A percentile compares a stretch with the other conserved stretches of the same genome.
Conservation (phyloP, 169 alveolate genomes). For the Cardiosporidium cionae region DNA sequence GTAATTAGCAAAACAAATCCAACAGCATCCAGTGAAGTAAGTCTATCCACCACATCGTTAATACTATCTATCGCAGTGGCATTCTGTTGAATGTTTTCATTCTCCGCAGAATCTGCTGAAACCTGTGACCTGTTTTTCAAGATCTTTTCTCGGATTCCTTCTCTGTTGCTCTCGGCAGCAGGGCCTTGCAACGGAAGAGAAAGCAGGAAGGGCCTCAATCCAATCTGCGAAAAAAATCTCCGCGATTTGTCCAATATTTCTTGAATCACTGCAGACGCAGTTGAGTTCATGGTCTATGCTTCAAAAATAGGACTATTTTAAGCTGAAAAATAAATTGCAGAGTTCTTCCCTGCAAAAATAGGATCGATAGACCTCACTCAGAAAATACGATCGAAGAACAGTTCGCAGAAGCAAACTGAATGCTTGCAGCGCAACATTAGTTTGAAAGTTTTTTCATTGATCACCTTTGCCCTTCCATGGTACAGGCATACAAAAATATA, state of each 20-base stretch:
- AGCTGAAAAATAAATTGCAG: too few relatives aligned
- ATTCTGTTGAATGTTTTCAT: neutral
- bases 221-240: neutral
- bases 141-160: neutral
- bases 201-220: neutral
- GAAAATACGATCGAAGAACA: too few relatives aligned
- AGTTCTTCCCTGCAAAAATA: too few relatives aligned
- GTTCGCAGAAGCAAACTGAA: too few relatives aligned
- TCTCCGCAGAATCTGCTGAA: neutral
- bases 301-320: too few relatives aligned
- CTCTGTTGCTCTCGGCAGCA: neutral
- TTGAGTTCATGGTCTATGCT: constrained; percentile 57
- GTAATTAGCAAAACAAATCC: neutral
- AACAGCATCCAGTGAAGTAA: neutral
- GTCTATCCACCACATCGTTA: neutral
- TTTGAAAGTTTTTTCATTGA: too few relatives aligned
- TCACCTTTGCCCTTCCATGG: too few relatives aligned
- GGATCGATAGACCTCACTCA: too few relatives aligned
- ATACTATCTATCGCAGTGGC: neutral
- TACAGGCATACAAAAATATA: too few relatives aligned
- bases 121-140: neutral
- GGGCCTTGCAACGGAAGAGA: neutral
- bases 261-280: neutral
- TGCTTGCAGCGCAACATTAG: too few relatives aligned
- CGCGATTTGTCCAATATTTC: neutral